Evolutionary conservation across 495 filamentous ascomycete genomes (phyloP).

Genomic region (Aspergillus coremiiformis): DNA sequence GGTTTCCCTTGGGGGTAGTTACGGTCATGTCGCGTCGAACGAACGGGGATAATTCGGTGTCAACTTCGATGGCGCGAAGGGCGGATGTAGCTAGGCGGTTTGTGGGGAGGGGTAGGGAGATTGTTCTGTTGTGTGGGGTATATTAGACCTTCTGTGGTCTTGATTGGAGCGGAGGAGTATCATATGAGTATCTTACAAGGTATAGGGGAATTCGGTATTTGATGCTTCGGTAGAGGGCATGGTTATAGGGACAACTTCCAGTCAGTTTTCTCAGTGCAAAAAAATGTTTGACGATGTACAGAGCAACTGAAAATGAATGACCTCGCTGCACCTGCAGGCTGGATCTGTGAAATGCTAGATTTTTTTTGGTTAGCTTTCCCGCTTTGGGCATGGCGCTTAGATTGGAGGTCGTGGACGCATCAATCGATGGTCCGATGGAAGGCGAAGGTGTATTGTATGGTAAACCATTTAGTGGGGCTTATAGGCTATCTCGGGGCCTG

Average conservation of each 20-base stretch:
- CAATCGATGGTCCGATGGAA: too few relatives aligned
- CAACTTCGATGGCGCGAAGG: slow-evolving; percentile 69
- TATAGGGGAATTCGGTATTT: slow-evolving; percentile 59
- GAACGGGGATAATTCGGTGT: slow-evolving; percentile 77
- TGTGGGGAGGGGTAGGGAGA: slow-evolving; percentile 78
- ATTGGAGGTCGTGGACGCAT: too few relatives aligned
- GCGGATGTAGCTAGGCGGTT: slow-evolving; percentile 71
- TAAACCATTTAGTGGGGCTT: too few relatives aligned
- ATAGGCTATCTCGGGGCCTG: too few relatives aligned
- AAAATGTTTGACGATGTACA: background rate
- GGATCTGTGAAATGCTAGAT: too few relatives aligned
- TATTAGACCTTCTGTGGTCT: slow-evolving; percentile 4
- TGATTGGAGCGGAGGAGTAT: slow-evolving; percentile 1
- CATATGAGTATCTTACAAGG: slow-evolving; percentile 47
- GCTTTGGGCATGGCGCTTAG: too few relatives aligned
- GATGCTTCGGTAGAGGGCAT: slow-evolving; percentile 7
- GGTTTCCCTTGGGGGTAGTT: slow-evolving; percentile 21
- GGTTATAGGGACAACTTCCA: background rate
- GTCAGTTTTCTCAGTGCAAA: background rate
- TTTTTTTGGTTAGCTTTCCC: too few relatives aligned
- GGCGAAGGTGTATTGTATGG: too few relatives aligned
- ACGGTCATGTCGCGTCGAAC: slow-evolving; percentile 68
- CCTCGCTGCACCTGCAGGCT: too few relatives aligned
- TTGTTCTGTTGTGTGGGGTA: slow-evolving; percentile 46
- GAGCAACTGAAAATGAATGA: background rate